phyloP scores from a whole-genome alignment of 495 filamentous ascomycete species.

The Margaritispora aquatica region DNA sequence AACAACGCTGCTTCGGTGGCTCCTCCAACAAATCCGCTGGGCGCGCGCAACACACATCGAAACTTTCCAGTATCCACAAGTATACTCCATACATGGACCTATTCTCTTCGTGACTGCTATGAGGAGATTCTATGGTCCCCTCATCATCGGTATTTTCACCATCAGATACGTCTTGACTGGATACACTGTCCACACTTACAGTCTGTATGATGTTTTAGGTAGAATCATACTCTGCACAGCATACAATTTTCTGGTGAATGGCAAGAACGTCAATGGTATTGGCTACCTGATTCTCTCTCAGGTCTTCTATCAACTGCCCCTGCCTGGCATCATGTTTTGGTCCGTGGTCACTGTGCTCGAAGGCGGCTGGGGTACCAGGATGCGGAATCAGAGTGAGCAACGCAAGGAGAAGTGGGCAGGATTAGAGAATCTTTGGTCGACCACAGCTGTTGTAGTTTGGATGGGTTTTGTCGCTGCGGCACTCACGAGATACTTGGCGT shows the following conservation, averaged over 20 bases:
- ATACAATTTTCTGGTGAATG: slow-evolving; percentile 27
- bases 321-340: slow-evolving; percentile 30
- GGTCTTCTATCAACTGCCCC: slow-evolving; percentile 29
- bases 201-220: slow-evolving; percentile 23
- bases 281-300: slow-evolving; percentile 24
- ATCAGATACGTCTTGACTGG: slow-evolving; percentile 29
- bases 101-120: slow-evolving; percentile 32
- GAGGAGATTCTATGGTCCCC: slow-evolving; percentile 26
- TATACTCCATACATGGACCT: slow-evolving; percentile 28
- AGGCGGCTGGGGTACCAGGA: slow-evolving; percentile 30
- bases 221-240: slow-evolving; percentile 25
- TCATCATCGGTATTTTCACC: slow-evolving; percentile 24
- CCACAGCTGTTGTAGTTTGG: slow-evolving; percentile 6
- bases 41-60: slow-evolving; percentile 30
- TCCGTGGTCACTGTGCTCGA: slow-evolving; percentile 28
- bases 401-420: slow-evolving; percentile 6
- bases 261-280: slow-evolving; percentile 22
- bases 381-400: slow-evolving; percentile 20
- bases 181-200: slow-evolving; percentile 26
- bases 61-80: slow-evolving; percentile 29
- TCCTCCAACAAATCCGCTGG: slow-evolving; percentile 33
- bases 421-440: slow-evolving; percentile 5
- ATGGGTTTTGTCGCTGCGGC: slow-evolving; percentile 9
- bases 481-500: not conserved
- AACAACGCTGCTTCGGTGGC: slow-evolving; percentile 28